Percentiles rank a stretch among this genome's conserved stretches.
Conservation (phyloP, 768 basidiomycete species). For the Tylopilus vinaceipallidus region DNA sequence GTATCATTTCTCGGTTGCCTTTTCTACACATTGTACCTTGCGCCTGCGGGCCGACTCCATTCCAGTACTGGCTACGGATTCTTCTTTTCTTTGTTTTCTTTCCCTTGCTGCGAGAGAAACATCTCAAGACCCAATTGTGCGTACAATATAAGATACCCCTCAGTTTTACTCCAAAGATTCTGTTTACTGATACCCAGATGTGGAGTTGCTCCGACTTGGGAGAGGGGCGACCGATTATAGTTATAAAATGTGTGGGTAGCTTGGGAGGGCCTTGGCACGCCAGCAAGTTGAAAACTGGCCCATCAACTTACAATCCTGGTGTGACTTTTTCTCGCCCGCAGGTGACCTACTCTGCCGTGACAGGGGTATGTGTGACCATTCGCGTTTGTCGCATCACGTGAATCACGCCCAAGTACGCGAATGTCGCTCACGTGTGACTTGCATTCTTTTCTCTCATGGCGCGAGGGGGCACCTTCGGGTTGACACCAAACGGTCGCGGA, state of each 20-base stretch:
- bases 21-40: background rate
- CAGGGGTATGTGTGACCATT: slow-evolving; percentile 20
- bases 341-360: too few species aligned
- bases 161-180: slow-evolving; percentile 5
- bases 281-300: too few species aligned
- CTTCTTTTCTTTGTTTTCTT: slow-evolving; percentile 6
- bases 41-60: slow-evolving; percentile 8
- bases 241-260: too few species aligned
- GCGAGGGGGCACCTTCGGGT: slow-evolving; percentile 53
- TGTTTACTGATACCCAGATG: slow-evolving; percentile 4
- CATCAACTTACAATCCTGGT: too few species aligned
- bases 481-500: slow-evolving; percentile 44
- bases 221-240: too few species aligned
- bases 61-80: slow-evolving; percentile 25
- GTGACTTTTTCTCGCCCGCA: too few species aligned
- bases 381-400: slow-evolving; percentile 30
- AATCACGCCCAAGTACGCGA: slow-evolving; percentile 6
- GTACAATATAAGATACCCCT: slow-evolving; percentile 26
- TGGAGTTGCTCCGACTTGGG: too few species aligned
- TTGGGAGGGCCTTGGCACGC: background rate
- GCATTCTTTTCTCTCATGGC: slow-evolving; percentile 29
- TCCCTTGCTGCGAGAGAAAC: slow-evolving; percentile 1
- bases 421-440: background rate
- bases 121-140: slow-evolving; percentile 7
- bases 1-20: background rate